Percentiles rank a stretch among this genome's conserved stretches.
Conservation (phyloP, 345 rosid genomes). For the sweet orange (Citrus sinensis) region DVS_A1.0 CM039162.1:5536001-5536500, state of each 20-base stretch:
- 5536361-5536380: background rate
- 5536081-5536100: background rate
- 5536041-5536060: background rate
- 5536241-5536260: slow-evolving; percentile 87
- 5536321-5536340: background rate
- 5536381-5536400: background rate
- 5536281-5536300: slow-evolving; percentile 92
- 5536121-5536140: too few relatives aligned
- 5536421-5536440: background rate
- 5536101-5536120: background rate
- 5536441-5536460: background rate
- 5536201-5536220: slow-evolving; percentile 86
- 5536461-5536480: background rate
- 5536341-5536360: background rate
- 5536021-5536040: background rate
- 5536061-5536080: background rate
- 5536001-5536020: background rate
- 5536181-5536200: slow-evolving; percentile 85
- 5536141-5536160: background rate
- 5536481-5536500: background rate
- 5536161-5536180: slow-evolving; percentile 17
- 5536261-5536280: slow-evolving; percentile 84
- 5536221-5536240: slow-evolving; percentile 85
- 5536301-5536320: slow-evolving; percentile 63
- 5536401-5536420: background rate